Evolutionary conservation across 1,284 basidiomycete species (phyloP).

Genomic region (Ustilago shanxiensis): DNA sequence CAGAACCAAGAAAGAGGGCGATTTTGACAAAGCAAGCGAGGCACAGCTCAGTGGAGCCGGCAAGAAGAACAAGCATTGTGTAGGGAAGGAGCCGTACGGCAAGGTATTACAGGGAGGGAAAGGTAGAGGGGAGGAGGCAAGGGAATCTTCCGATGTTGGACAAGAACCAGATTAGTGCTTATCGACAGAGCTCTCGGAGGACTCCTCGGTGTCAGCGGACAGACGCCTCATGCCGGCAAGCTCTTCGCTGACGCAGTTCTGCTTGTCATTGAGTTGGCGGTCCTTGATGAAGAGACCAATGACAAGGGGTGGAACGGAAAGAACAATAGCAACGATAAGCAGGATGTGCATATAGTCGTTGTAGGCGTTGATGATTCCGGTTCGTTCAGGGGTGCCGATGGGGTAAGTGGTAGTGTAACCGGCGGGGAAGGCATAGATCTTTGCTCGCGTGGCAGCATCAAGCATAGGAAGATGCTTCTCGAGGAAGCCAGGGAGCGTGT

Average conservation of each 20-base stretch:
- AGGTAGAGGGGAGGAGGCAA: not conserved
- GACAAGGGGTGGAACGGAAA: conserved; percentile 60
- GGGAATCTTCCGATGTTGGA: not conserved
- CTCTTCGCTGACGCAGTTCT: conserved; percentile 68
- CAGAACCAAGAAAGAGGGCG: not conserved
- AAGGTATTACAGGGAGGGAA: not conserved
- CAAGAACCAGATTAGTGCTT: conserved; percentile 18
- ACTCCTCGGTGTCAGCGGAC: conserved; percentile 26
- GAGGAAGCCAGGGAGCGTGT: conserved; percentile 48
- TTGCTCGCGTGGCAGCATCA: conserved; percentile 21
- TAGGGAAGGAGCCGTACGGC: not conserved
- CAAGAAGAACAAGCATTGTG: not conserved
- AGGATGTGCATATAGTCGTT: conserved; percentile 60
- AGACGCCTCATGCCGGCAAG: conserved; percentile 56
- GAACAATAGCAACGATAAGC: conserved; percentile 59
- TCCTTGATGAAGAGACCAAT: conserved; percentile 55
- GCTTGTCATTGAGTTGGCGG: conserved; percentile 59
- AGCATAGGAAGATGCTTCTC: conserved; percentile 51
- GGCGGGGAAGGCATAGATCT: conserved; percentile 37
- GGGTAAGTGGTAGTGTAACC: conserved; percentile 31
- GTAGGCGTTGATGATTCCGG: conserved; percentile 60
- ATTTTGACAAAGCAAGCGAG: conserved; percentile 2
- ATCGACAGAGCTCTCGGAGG: conserved; percentile 25
- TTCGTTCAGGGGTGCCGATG: conserved; percentile 48
- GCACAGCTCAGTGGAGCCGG: not conserved